Percentiles rank a stretch among this genome's conserved stretches.
These are phyloP conservation scores for Sabuloglossum arenarium DNA, from an alignment of 495 filamentous ascomycete genomes.

Conservation along the genomic window DNA sequence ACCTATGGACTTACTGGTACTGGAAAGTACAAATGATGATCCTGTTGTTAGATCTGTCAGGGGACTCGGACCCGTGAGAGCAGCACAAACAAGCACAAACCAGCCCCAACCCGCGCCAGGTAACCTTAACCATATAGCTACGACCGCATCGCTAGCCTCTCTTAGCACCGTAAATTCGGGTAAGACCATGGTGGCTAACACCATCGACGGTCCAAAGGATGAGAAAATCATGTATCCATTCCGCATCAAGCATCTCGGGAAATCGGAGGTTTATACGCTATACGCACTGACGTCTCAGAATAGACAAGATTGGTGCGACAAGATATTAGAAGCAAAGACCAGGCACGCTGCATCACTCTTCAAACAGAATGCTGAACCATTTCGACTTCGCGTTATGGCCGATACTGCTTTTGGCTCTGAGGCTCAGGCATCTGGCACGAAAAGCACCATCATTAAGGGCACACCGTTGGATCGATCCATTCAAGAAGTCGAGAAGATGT, in stretches of 20 bases:
- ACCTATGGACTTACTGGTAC: constrained; percentile 83
- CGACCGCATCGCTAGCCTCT: constrained; percentile 28
- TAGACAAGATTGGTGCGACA: constrained; percentile 75
- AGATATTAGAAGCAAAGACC: constrained; percentile 87
- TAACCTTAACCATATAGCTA: constrained; percentile 41
- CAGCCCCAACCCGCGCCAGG: constrained; percentile 29
- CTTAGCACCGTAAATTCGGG: constrained; percentile 21
- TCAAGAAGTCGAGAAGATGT: constrained; percentile 61
- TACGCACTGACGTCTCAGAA: constrained; percentile 56
- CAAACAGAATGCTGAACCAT: constrained; percentile 90
- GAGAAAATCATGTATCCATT: constrained; percentile 85
- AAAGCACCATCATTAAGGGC: constrained; percentile 48
- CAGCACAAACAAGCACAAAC: constrained; percentile 28
- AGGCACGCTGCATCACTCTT: constrained; percentile 72
- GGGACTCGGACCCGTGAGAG: constrained; percentile 46
- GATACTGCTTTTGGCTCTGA: constrained; percentile 82
- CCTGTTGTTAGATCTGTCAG: constrained; percentile 70
- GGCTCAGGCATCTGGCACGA: constrained; percentile 28
- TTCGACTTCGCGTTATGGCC: constrained; percentile 76
- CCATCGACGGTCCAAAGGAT: constrained; percentile 36
- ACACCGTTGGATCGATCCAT: constrained; percentile 88
- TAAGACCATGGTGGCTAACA: constrained; percentile 28
- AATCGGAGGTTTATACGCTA: constrained; percentile 60
- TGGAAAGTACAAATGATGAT: constrained; percentile 82
- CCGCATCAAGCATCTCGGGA: constrained; percentile 89